Evolutionary conservation across 768 basidiomycete genomes (phyloP).

Genomic region (Hypholoma sublateritium): DNA sequence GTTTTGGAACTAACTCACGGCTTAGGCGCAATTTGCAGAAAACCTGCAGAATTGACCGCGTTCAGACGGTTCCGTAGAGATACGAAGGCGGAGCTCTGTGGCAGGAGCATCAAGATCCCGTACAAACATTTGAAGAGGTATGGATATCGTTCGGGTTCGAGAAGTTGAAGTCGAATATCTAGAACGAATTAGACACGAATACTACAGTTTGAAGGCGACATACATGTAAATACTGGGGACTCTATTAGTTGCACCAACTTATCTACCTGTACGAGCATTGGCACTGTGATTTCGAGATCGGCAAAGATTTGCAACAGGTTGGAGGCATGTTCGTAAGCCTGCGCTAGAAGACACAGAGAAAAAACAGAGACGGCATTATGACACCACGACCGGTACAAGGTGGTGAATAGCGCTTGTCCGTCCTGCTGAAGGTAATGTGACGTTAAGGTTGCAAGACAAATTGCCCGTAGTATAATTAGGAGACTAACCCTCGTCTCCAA

Average conservation of each 20-base stretch:
- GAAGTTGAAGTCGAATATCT: slow-evolving; percentile 89
- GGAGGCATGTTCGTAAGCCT: slow-evolving; percentile 98
- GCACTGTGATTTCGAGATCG: slow-evolving; percentile 95
- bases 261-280: slow-evolving; percentile 93
- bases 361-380: slow-evolving; percentile 98
- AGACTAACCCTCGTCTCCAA: slow-evolving; percentile 82
- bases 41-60: slow-evolving; percentile 94
- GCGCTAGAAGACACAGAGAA: slow-evolving; percentile 92
- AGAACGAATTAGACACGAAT: not conserved
- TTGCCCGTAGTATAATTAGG: not conserved
- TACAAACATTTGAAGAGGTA: slow-evolving; percentile 98
- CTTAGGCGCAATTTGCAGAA: slow-evolving; percentile 87
- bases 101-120: slow-evolving; percentile 93
- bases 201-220: slow-evolving; percentile 18
- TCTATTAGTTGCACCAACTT: slow-evolving; percentile 98
- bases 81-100: slow-evolving; percentile 95
- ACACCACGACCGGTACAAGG: slow-evolving; percentile 96
- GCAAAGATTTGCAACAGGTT: slow-evolving; percentile 96
- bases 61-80: slow-evolving; percentile 92
- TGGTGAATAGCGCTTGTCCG: slow-evolving; percentile 92
- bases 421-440: slow-evolving; percentile 64
- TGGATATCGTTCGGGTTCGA: slow-evolving; percentile 96
- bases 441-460: not conserved
- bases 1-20: slow-evolving; percentile 46
- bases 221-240: slow-evolving; percentile 97